phyloP scores from a whole-genome alignment of 1,284 basidiomycete genomes.

The Puccinia horiana region DNA sequence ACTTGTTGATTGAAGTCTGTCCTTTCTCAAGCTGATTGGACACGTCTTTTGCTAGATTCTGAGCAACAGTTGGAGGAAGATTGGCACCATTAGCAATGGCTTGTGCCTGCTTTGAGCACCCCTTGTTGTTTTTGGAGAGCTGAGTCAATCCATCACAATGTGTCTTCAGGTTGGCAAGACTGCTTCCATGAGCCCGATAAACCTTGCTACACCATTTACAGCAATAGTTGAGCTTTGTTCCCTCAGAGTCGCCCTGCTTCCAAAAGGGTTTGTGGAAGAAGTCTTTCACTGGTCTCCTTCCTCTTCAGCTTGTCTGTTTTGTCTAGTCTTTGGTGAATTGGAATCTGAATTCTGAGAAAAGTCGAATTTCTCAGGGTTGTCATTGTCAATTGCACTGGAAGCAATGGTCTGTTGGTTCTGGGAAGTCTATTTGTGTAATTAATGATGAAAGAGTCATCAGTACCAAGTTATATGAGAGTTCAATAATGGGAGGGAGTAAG shows the following conservation, averaged over 20 bases:
- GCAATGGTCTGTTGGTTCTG: no score
- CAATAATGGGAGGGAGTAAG: no score
- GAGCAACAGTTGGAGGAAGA: slow-evolving; percentile 4
- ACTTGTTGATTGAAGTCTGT: not conserved
- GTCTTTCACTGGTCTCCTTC: not conserved
- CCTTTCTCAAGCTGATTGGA: not conserved
- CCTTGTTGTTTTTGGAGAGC: not conserved
- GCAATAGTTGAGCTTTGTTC: not conserved
- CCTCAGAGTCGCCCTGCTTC: not conserved
- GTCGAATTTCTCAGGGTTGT: no score
- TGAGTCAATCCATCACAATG: slow-evolving; percentile 8
- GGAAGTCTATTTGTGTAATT: no score
- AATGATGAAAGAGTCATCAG: no score
- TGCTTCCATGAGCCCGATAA: not conserved
- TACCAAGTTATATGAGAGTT: no score
- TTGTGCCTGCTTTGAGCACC: not conserved
- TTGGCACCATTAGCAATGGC: not conserved
- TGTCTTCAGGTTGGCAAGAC: not conserved
- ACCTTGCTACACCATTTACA: not conserved
- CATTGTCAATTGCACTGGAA: no score
- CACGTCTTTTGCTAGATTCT: not conserved
- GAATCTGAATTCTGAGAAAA: no score
- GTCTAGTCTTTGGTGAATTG: no score
- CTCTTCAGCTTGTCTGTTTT: no score
- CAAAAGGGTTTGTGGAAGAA: not conserved